Percentiles rank a stretch among this genome's conserved stretches.
These are phyloP conservation scores for Linnemannia schmuckeri DNA, from an alignment of 192 early-diverging fungal genomes.

Conservation along the genomic window DNA sequence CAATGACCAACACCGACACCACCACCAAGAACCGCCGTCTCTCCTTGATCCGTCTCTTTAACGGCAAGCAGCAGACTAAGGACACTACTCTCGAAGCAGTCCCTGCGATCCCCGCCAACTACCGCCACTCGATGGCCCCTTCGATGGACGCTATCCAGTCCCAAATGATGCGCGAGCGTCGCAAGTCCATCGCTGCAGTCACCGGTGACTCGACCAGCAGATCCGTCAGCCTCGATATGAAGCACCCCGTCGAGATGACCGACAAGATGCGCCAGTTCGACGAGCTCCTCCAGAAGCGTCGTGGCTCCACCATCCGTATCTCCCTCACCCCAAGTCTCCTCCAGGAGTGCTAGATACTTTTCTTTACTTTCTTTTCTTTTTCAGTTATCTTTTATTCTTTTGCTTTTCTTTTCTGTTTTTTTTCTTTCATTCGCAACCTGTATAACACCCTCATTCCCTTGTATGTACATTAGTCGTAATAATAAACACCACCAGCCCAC, in stretches of 20 bases:
- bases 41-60: conserved; percentile 44
- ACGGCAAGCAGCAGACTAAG: conserved; percentile 18
- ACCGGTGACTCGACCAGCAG: conserved; percentile 18
- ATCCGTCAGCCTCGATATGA: conserved; percentile 47
- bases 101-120: conserved; percentile 31
- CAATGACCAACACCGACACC: background rate
- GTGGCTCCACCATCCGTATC: conserved; percentile 53
- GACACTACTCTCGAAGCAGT: background rate
- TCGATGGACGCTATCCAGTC: conserved; percentile 43
- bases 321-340: conserved; percentile 50
- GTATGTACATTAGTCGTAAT: conserved; percentile 9
- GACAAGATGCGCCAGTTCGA: conserved; percentile 62
- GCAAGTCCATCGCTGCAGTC: conserved; percentile 47
- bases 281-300: conserved; percentile 56
- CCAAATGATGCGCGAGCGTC: conserved; percentile 43
- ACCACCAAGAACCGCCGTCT: conserved; percentile 38
- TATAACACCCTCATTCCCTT: conserved; percentile 2
- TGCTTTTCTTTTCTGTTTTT: conserved; percentile 5
- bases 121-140: conserved; percentile 49
- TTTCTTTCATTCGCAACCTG: background rate
- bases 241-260: conserved; percentile 44
- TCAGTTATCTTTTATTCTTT: background rate
- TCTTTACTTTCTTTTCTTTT: background rate
- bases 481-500: background rate
- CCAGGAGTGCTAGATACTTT: conserved; percentile 26